These are phyloP conservation scores for Calonectria henricotiae DNA, from an alignment of 2,329 filamentous ascomycete genomes.

Conservation along the genomic window DNA sequence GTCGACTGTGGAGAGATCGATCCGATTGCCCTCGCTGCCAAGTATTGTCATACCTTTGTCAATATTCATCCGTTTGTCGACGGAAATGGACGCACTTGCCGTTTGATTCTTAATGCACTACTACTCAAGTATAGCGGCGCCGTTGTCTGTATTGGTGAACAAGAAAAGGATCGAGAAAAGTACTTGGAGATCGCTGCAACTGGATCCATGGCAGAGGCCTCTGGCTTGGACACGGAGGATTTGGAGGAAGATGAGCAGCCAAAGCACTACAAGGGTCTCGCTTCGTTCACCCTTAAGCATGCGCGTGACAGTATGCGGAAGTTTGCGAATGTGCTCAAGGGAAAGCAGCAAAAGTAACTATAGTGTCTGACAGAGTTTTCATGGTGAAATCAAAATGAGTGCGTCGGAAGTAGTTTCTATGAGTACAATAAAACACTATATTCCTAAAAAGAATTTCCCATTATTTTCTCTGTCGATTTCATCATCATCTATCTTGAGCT, in stretches of 20 bases:
- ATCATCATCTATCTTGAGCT: too few species aligned
- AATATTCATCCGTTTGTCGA: constrained; percentile 59
- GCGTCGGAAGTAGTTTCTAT: too few species aligned
- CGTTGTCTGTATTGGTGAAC: constrained; percentile 8
- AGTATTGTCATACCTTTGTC: constrained; percentile 54
- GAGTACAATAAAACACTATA: too few species aligned
- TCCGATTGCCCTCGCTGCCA: constrained; percentile 50
- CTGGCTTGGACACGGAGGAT: neutral
- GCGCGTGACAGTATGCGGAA: neutral
- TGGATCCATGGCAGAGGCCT: constrained; percentile 20
- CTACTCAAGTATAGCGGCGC: constrained; percentile 54
- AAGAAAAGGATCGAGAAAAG: constrained; percentile 38
- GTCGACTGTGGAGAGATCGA: constrained; percentile 36
- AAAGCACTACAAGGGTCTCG: constrained; percentile 23
- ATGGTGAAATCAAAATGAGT: too few species aligned
- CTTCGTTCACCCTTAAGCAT: constrained; percentile 3
- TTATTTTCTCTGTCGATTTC: too few species aligned
- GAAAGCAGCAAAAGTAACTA: neutral
- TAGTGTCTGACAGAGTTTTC: too few species aligned
- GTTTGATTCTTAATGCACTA: constrained; percentile 56
- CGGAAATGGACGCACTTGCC: constrained; percentile 57
- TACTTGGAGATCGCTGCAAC: neutral
- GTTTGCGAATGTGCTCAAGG: neutral
- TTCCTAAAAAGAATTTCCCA: too few species aligned
- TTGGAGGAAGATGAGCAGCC: constrained; percentile 11